Evolutionary conservation across 2,329 filamentous ascomycete species (phyloP).

Genomic region (Juglanconis sp.): DNA sequence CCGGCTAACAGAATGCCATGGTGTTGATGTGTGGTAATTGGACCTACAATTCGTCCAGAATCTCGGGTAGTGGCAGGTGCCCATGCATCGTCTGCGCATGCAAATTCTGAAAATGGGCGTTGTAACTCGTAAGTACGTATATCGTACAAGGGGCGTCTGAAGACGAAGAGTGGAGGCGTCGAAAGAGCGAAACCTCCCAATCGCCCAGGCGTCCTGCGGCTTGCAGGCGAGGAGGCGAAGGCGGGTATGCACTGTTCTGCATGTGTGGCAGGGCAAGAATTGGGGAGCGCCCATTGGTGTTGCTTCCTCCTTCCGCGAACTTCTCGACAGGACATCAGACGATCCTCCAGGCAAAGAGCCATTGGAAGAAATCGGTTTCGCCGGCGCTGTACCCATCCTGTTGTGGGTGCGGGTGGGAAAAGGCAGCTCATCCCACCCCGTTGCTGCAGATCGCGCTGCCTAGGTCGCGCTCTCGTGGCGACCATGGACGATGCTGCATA

Average conservation of each 20-base stretch:
- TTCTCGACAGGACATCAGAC: background rate
- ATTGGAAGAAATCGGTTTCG: background rate
- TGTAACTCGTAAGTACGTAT: background rate
- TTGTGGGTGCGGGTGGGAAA: background rate
- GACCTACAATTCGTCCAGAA: background rate
- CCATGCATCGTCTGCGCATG: background rate
- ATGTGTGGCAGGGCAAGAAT: conserved; percentile 2
- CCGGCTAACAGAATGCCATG: background rate
- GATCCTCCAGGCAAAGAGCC: background rate
- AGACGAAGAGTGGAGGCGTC: background rate
- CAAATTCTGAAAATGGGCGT: background rate
- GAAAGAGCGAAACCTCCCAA: background rate
- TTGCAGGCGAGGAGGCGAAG: background rate
- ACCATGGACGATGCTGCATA: background rate
- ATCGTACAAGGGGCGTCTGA: background rate
- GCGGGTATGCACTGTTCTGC: conserved; percentile 1
- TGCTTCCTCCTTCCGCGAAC: background rate
- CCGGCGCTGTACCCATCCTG: background rate
- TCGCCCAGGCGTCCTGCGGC: background rate
- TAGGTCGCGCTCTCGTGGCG: background rate
- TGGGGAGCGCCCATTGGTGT: background rate
- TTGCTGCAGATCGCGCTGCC: background rate
- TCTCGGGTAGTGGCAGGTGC: background rate
- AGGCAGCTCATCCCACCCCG: background rate
- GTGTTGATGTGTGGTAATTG: background rate